These are phyloP conservation scores for Diatrype stigma DNA, from an alignment of 2,329 filamentous ascomycete species.

Conservation along the genomic window DNA sequence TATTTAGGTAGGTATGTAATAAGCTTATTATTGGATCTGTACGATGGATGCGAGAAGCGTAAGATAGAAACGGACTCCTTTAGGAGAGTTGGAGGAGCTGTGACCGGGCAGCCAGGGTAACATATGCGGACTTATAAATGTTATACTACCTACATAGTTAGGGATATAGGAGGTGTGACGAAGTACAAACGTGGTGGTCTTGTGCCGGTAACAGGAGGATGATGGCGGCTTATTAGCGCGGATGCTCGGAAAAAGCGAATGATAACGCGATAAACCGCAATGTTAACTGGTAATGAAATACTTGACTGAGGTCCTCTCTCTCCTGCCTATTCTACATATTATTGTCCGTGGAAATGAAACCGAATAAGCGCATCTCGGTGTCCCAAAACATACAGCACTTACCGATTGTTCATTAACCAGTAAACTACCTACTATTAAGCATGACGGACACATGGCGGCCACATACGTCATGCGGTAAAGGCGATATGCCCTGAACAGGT, in stretches of 20 bases:
- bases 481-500: no score
- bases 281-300: no score
- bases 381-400: background rate
- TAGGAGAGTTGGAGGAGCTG: background rate
- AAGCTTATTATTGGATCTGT: background rate
- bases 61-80: background rate
- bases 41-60: background rate
- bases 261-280: background rate
- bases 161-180: no score
- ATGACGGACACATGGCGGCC: background rate
- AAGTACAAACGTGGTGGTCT: no score
- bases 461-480: no score
- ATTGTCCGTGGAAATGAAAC: background rate
- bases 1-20: no score
- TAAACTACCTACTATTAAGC: background rate
- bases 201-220: no score
- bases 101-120: background rate
- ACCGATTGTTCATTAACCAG: background rate
- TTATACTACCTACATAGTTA: no score
- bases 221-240: background rate
- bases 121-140: conserved; percentile 11
- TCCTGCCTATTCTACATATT: background rate
- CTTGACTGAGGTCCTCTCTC: background rate
- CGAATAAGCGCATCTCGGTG: background rate
- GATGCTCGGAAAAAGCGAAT: background rate